Base-by-base conservation (phyloP, 305 asterid genomes). In the Solanum hybrid region DNA sequence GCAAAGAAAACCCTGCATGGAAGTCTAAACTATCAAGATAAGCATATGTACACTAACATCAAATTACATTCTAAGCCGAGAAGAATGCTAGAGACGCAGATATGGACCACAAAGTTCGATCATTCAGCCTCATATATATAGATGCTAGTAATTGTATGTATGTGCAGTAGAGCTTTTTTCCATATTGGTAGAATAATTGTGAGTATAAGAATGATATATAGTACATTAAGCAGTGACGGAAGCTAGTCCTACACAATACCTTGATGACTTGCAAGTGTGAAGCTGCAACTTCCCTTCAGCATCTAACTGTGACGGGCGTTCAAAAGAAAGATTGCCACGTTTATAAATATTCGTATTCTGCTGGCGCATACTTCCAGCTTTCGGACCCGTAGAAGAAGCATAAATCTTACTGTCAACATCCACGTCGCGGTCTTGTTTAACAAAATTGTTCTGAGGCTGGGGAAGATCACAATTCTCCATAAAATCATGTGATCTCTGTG, bases 391-490 rank as follows among this genome's bases (percentile, higher is more conserved):
- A 9, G 92, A 86, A 10, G 93, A 78, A 60, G 76, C 3, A 73
- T 42, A 87, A 79, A 51, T 77, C 76, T 90, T 90, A 35, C 91
- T 88, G 60, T 31, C 90, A 85, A 89, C 88, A 84, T 51, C 87
- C 78, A 87, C 88, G 90, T 89, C 56, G 56, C 73, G 69, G 66
- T 93, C 92, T 89, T 93, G 92, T 92, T 93, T 91, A 81, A 88
- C 89, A 88, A 26, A 19, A 56, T 92, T 78, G 32, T 85, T 93
- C 91, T 91, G 97, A 91, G 98, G 98, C 89, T 88, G 92, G 80
- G 99, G 99, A 93, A 95, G 98, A 93, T 97, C 99, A 93, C 98
- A 95, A 79, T 95, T 97, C 91, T 96, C 97, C 14, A 96, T 78
- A 91, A 87, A 90, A 76, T 91, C 94, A 77, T 91, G 92, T 29